Conservation (phyloP, 108 stramenopile species). For the Cyclotella distinguenda region DNA sequence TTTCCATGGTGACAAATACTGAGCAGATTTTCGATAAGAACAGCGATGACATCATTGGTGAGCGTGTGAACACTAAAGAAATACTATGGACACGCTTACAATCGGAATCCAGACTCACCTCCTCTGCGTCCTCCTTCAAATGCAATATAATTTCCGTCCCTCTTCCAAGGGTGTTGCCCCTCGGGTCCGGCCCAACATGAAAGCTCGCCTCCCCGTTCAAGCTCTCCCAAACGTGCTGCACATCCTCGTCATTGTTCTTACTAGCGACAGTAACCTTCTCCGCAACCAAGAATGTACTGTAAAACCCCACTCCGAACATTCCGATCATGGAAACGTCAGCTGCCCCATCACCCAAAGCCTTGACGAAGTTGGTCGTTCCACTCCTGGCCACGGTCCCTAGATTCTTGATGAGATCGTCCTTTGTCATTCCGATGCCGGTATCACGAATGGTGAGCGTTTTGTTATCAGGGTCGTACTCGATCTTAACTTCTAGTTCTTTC, state of each 20-base stretch:
- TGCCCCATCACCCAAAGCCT: slow-evolving; percentile 83
- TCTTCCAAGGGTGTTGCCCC: slow-evolving; percentile 94
- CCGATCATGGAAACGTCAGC: slow-evolving; percentile 92
- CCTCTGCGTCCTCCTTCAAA: slow-evolving; percentile 94
- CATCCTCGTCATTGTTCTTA: slow-evolving; percentile 87
- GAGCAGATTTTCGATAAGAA: neutral
- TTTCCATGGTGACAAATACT: slow-evolving; percentile 73
- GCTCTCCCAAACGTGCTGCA: slow-evolving; percentile 96
- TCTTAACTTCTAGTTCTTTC: slow-evolving; percentile 84
- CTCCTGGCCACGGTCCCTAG: slow-evolving; percentile 99
- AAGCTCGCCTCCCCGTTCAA: slow-evolving; percentile 91
- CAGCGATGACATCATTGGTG: neutral
- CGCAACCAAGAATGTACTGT: slow-evolving; percentile 94
- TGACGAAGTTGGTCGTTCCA: slow-evolving; percentile 98
- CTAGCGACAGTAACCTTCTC: slow-evolving; percentile 93
- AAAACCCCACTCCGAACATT: slow-evolving; percentile 99
- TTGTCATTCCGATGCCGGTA: slow-evolving; percentile 98
- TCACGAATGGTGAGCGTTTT: slow-evolving; percentile 95
- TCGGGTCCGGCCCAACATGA: slow-evolving; percentile 89
- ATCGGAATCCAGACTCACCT: slow-evolving; percentile 21
- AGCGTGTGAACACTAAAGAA: neutral
- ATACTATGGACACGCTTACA: neutral
- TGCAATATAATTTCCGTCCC: slow-evolving; percentile 99
- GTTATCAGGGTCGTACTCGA: slow-evolving; percentile 88
- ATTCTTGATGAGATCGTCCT: slow-evolving; percentile 92